Base-by-base conservation (phyloP, 805 yeast genomes). In the Saccharomyces jurei region DNA sequence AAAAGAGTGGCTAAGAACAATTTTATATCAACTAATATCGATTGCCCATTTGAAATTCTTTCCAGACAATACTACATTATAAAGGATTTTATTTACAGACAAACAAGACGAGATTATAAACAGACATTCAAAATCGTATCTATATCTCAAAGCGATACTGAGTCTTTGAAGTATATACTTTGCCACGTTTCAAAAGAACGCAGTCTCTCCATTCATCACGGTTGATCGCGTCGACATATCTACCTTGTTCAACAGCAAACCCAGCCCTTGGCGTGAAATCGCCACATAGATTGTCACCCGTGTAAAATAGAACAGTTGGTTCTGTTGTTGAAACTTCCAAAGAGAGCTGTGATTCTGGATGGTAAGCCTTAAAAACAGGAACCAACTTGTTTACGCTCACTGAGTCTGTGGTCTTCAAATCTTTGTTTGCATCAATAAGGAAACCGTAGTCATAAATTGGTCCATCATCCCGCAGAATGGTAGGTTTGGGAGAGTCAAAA, bases 231-330 rank as follows among this genome's bases (percentile, higher is more conserved):
- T 82, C 75, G 32, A 81, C 74, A 63, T 72, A 82, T 62, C 88
- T 72, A 27, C 80, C 76, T 32, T 86, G 82, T 68, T 84, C 89
- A 41, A 83, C 72, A 59, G 86, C 82, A 67, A 84, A 77, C 3
- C 87, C 88, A 52, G 77, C 66, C 59, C 73, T 77, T 51, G 59
- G 66, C 60, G 58, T 65, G 65, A 56, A 72, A 22, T 62, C 74
- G 22, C 70, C 74, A 52, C 73, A 60, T 47, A 78, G 73, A 51
- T 72, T 71, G 60, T 79, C 83, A 26, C 87, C 87, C 29, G 87
- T 82, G 68, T 83, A 84, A 47, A 84, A 72, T 66, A 82, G 87
- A 73, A 81, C 81, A 2, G 81, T 71, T 6, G 89, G 89, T 56
- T 84, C 89, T 3, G 89, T 84, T 8, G 86, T 73, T n/a, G 67